Conservation (phyloP, 2,329 filamentous ascomycete species). For the Neofusicoccum cordaticola region DNA sequence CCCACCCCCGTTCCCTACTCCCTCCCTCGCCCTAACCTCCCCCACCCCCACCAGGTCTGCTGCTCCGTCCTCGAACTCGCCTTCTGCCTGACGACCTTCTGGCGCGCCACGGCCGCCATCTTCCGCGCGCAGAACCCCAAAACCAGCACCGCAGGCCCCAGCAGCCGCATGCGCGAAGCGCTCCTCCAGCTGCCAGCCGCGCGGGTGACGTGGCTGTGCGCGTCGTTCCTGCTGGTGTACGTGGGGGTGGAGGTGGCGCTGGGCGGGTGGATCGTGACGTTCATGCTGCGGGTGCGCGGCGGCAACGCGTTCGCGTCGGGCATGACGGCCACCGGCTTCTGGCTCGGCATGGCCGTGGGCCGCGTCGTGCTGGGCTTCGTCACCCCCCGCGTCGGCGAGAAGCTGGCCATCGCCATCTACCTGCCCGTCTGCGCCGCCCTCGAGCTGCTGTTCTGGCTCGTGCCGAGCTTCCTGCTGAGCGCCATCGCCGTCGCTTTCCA, state of each 20-base stretch:
- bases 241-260: slow-evolving; percentile 75
- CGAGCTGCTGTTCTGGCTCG: slow-evolving; percentile 76
- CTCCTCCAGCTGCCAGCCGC: slow-evolving; percentile 46
- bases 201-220: slow-evolving; percentile 68
- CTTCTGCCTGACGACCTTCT: slow-evolving; percentile 58
- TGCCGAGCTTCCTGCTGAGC: slow-evolving; percentile 72
- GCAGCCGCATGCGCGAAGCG: slow-evolving; percentile 52
- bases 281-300: slow-evolving; percentile 76
- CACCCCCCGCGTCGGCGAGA: slow-evolving; percentile 71
- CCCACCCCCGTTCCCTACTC: neutral
- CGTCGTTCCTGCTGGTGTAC: slow-evolving; percentile 74
- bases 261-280: slow-evolving; percentile 79
- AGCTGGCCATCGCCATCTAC: slow-evolving; percentile 58
- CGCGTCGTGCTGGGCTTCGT: slow-evolving; percentile 72
- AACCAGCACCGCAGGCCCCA: slow-evolving; percentile 38
- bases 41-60: slow-evolving; percentile 42
- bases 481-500: slow-evolving; percentile 68
- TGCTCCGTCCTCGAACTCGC: slow-evolving; percentile 56
- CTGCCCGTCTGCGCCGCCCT: slow-evolving; percentile 61
- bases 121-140: slow-evolving; percentile 54
- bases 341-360: slow-evolving; percentile 76
- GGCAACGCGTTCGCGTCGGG: slow-evolving; percentile 69
- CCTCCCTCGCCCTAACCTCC: neutral
- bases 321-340: slow-evolving; percentile 76
- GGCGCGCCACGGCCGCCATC: slow-evolving; percentile 56